phyloP scores from a whole-genome alignment of 2,329 filamentous ascomycete species.

The Aspergillus sp. region DNA sequence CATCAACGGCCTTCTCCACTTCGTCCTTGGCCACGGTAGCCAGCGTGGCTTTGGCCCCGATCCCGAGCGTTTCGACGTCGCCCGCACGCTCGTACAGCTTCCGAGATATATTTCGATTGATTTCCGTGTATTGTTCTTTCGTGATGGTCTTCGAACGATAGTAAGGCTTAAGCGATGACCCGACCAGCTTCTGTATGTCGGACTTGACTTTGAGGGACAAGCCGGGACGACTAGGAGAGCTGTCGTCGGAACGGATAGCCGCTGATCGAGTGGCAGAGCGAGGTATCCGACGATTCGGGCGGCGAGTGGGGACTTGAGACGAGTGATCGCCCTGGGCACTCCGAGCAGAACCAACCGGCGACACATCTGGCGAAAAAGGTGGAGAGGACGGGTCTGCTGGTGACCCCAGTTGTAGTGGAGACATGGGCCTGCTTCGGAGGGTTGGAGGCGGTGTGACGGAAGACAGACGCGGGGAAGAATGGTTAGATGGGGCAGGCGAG shows the following conservation, averaged over 20 bases:
- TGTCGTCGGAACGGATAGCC: slow-evolving; percentile 55
- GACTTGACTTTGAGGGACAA: slow-evolving; percentile 83
- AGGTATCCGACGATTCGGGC: slow-evolving; percentile 29
- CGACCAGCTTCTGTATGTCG: slow-evolving; percentile 85
- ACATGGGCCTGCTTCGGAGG: slow-evolving; percentile 36
- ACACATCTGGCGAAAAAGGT: slow-evolving; percentile 70
- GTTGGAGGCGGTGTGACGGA: slow-evolving; percentile 43
- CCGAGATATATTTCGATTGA: slow-evolving; percentile 86
- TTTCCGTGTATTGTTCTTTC: slow-evolving; percentile 86
- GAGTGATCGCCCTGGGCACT: slow-evolving; percentile 13
- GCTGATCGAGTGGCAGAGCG: slow-evolving; percentile 22
- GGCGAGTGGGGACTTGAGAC: slow-evolving; percentile 16
- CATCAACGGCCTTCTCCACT: slow-evolving; percentile 70
- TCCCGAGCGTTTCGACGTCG: slow-evolving; percentile 60
- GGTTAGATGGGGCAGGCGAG: slow-evolving; percentile 43
- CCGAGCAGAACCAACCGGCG: slow-evolving; percentile 59
- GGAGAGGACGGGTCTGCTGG: slow-evolving; percentile 34
- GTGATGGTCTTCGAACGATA: slow-evolving; percentile 79
- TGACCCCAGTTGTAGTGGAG: slow-evolving; percentile 38
- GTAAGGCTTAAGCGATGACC: slow-evolving; percentile 75
- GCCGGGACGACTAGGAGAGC: slow-evolving; percentile 65
- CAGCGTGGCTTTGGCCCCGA: slow-evolving; percentile 67
- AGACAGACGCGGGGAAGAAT: slow-evolving; percentile 42
- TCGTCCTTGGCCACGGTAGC: slow-evolving; percentile 76
- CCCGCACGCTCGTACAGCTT: slow-evolving; percentile 74